Evolutionary conservation across 768 basidiomycete species (phyloP).

Genomic region (Mycena venus): DNA sequence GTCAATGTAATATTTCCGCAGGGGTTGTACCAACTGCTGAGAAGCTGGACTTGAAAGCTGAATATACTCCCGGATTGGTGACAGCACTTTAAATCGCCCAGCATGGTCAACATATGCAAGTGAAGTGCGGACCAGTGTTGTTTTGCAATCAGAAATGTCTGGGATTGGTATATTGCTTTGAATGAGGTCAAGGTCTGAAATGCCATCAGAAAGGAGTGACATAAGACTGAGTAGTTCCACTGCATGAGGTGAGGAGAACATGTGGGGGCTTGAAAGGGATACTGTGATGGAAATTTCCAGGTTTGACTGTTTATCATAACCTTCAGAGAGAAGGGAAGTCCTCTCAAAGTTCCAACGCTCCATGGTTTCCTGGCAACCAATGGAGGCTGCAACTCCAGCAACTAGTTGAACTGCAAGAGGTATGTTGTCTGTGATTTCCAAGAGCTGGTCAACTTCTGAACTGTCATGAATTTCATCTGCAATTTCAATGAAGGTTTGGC

Average conservation of each 20-base stretch:
- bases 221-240: no score
- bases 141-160: not conserved
- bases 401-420: not conserved
- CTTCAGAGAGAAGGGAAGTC: not conserved
- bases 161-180: not conserved
- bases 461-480: no score
- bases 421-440: no score
- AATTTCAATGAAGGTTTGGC: no score
- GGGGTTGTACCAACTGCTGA: not conserved
- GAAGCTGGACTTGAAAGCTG: not conserved
- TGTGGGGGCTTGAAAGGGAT: not conserved
- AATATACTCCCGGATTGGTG: no score
- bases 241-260: not conserved
- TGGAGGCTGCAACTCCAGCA: not conserved
- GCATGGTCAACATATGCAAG: no score
- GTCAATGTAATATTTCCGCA: not conserved
- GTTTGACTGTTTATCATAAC: conserved; percentile 11
- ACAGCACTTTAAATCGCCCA: no score
- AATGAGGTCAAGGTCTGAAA: not conserved
- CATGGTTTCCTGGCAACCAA: not conserved
- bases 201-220: no score
- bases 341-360: conserved; percentile 1
- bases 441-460: no score
- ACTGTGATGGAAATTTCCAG: conserved; percentile 15
- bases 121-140: not conserved